Conservation (phyloP, 2,329 filamentous ascomycete genomes). For the Calonectria pseudoreteaudii region DNA sequence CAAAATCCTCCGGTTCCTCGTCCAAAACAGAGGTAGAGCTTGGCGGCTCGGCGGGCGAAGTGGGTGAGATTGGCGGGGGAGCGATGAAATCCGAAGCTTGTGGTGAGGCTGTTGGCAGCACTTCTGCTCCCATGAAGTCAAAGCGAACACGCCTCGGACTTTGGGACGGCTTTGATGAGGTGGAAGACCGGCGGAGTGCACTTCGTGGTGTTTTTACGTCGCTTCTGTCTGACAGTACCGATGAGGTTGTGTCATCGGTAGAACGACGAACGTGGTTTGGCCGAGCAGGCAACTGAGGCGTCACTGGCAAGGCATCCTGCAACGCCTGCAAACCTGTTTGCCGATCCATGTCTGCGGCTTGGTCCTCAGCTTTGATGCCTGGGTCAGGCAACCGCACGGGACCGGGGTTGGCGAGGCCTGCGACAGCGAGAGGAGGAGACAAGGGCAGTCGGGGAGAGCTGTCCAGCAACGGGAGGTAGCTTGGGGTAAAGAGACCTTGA, state of each 20-base stretch:
- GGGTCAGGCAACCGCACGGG: constrained; percentile 43
- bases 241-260: constrained; percentile 63
- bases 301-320: constrained; percentile 30
- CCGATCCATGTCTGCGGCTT: constrained; percentile 39
- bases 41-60: constrained; percentile 41
- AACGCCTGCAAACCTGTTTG: constrained; percentile 26
- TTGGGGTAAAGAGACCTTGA: constrained; percentile 72
- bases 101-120: constrained; percentile 70
- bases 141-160: constrained; percentile 74
- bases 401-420: constrained; percentile 30
- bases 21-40: constrained; percentile 48
- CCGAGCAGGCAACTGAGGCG: constrained; percentile 40
- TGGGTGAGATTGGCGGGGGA: constrained; percentile 41
- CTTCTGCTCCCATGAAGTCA: constrained; percentile 69
- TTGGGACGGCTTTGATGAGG: constrained; percentile 59
- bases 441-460: constrained; percentile 45
- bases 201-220: constrained; percentile 64
- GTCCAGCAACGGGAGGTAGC: constrained; percentile 72
- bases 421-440: constrained; percentile 32
- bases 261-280: constrained; percentile 53
- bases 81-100: constrained; percentile 50
- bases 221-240: constrained; percentile 65
- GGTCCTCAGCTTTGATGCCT: constrained; percentile 37
- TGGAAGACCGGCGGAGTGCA: constrained; percentile 68
- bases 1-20: constrained; percentile 54